Base-by-base conservation (phyloP, 2,329 filamentous ascomycete species). In the Cladosporium sphaerospermum region DNA sequence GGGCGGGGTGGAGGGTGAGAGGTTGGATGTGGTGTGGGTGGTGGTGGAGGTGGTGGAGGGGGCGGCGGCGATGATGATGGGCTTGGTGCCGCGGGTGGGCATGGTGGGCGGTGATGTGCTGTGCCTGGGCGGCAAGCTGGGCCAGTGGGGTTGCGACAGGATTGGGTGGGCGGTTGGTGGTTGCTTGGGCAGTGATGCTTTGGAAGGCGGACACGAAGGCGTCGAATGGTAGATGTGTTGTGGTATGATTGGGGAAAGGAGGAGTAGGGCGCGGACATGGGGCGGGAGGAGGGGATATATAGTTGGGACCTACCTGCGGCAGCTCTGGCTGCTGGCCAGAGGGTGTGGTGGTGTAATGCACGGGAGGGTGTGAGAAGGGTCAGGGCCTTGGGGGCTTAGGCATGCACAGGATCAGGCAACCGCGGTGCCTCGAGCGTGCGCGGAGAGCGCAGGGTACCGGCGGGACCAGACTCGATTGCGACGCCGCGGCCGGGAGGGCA, bases 1-100 rank as follows among this genome's bases (percentile, higher is more conserved):
- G 2, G 61, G 60, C 1, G 64, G 57, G 33, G 58, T 59, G n/a
- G 61, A 59, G 9, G 64, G 62, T 37, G 60, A 51, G 54, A 58
- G 53, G 54, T 45, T 61, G 36, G 59, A 56, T 23, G 43, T 34
- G 43, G 31, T 55, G 44, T 56, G 37, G 14, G 47, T 49, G 23
- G 51, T 42, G 41, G 45, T 55, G 52, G 62, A 14, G 7, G 45
- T 55, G 52, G 62, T 14, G 7, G 43, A 55, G 31, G 63, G 62
- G 28, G 49, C 56, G 51, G 62, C 59, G 48, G 64, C 58, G 54
- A 65, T 59, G 41, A 62, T 59, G 52, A 61, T 55, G 50, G 61
- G 62, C 46, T 55, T 37, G 36, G 43, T 46, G 19, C 31, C n/a
- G 44, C 43, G 51, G 13, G 46, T 28, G 19, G 45, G 51, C 51